Conservation (phyloP, 2,329 filamentous ascomycete species). For the Apiospora sp. region DNA sequence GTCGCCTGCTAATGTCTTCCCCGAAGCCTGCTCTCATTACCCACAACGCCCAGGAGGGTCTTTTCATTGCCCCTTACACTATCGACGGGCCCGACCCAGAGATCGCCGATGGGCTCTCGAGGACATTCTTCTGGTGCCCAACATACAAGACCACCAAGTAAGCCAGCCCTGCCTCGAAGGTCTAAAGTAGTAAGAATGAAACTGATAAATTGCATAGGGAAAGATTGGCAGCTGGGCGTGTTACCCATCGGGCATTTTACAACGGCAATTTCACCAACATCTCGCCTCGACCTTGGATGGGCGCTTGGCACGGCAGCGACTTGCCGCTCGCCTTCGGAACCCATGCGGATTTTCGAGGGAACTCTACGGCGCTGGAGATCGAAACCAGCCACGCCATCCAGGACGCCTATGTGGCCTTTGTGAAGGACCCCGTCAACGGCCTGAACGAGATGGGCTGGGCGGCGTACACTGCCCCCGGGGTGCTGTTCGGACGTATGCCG, state of each 20-base stretch:
- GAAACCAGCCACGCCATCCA: slow-evolving; percentile 27
- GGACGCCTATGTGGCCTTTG: slow-evolving; percentile 27
- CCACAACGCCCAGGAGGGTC: slow-evolving; percentile 37
- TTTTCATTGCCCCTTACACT: slow-evolving; percentile 33
- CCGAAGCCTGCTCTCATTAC: slow-evolving; percentile 28
- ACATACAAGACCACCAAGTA: slow-evolving; percentile 30
- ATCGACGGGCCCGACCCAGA: slow-evolving; percentile 30
- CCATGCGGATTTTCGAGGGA: slow-evolving; percentile 25
- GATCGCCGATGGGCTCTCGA: slow-evolving; percentile 28
- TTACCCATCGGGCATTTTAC: slow-evolving; percentile 39
- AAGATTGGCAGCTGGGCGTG: slow-evolving; percentile 31
- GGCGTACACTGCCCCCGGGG: slow-evolving; percentile 15
- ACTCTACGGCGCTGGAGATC: slow-evolving; percentile 27
- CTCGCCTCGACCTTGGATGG: slow-evolving; percentile 27
- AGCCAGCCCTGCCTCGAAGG: not conserved
- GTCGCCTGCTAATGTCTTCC: not conserved
- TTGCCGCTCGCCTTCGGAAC: slow-evolving; percentile 29
- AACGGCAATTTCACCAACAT: slow-evolving; percentile 40
- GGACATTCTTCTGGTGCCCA: slow-evolving; percentile 36
- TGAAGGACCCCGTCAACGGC: slow-evolving; percentile 9
- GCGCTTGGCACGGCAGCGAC: slow-evolving; percentile 28
- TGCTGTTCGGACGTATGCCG: not conserved
- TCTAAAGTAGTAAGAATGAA: not conserved
- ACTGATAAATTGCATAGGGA: not conserved
- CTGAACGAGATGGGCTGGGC: slow-evolving; percentile 26